Conservation (phyloP, 345 rosid genomes). For the Euphorbia lathyris region DNA sequence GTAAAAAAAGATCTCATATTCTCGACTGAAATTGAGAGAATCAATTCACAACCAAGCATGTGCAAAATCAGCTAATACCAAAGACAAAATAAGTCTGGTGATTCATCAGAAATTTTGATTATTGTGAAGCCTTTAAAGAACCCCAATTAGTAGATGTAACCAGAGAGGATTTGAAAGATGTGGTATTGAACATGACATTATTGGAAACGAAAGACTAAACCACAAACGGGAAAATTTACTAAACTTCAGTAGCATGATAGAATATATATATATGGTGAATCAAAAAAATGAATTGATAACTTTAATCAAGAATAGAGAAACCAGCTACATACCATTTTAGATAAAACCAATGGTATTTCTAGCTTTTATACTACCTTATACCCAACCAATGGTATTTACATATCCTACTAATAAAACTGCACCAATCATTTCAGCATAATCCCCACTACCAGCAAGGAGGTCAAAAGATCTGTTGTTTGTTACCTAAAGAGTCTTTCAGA, state of each 20-base stretch:
- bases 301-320: slow-evolving; percentile 5
- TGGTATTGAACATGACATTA: too few species aligned
- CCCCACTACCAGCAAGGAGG: slow-evolving; percentile 58
- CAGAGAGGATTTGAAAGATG: background rate
- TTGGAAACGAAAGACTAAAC: too few species aligned
- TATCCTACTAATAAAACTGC: background rate
- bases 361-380: slow-evolving; percentile 5
- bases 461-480: slow-evolving; percentile 47
- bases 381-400: slow-evolving; percentile 7
- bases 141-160: too few species aligned
- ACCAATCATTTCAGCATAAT: slow-evolving; percentile 30
- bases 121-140: too few species aligned
- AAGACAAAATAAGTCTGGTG: too few species aligned
- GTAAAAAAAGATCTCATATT: too few species aligned
- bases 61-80: too few species aligned
- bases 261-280: too few species aligned
- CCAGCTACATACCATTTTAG: slow-evolving; percentile 22
- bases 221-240: background rate
- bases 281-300: background rate
- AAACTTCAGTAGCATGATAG: too few species aligned
- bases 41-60: too few species aligned
- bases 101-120: too few species aligned
- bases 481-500: slow-evolving; percentile 64
- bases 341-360: slow-evolving; percentile 12
- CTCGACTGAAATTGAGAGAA: too few species aligned